phyloP scores from a whole-genome alignment of 2,329 filamentous ascomycete genomes.

The Sporothrix brasiliensis region DNA sequence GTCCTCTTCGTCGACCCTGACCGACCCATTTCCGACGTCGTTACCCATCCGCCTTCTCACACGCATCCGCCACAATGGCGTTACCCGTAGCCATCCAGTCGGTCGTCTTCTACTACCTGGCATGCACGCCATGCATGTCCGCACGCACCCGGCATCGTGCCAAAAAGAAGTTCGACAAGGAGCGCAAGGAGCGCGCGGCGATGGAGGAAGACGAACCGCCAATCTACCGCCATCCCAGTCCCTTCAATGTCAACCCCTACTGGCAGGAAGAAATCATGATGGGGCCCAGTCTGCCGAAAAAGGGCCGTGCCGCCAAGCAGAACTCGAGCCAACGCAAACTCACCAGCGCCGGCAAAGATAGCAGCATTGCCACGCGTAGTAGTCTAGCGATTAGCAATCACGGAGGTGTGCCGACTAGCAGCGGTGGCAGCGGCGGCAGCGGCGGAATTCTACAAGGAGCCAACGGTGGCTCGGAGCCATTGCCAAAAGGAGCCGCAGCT shows the following conservation, averaged over 20 bases:
- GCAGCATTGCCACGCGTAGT: conserved; percentile 47
- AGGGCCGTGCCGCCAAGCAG: conserved; percentile 57
- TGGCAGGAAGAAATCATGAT: conserved; percentile 86
- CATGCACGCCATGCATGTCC: conserved; percentile 77
- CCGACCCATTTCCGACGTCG: not conserved
- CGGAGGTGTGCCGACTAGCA: conserved; percentile 34
- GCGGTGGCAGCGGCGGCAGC: not conserved
- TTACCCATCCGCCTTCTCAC: not conserved
- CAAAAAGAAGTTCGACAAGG: conserved; percentile 69
- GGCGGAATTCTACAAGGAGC: not conserved
- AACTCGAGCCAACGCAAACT: conserved; percentile 63
- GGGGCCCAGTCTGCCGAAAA: conserved; percentile 73
- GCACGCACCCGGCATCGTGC: conserved; percentile 70
- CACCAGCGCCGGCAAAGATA: conserved; percentile 61
- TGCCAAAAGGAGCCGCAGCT: not conserved
- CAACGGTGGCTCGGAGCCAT: not conserved
- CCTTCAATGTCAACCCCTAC: conserved; percentile 84
- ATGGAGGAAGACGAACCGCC: conserved; percentile 70
- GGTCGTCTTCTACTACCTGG: conserved; percentile 75
- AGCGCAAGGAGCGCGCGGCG: conserved; percentile 66
- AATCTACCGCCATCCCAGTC: conserved; percentile 75
- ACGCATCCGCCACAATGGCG: conserved; percentile 47
- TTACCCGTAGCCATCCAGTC: conserved; percentile 69
- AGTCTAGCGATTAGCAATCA: conserved; percentile 45
- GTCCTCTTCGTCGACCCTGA: not conserved